A percentile compares a stretch with the other conserved stretches of the same genome.
Evolutionary conservation across 2,329 filamentous ascomycete species (phyloP).

Genomic region (Septoria petroselini): DNA sequence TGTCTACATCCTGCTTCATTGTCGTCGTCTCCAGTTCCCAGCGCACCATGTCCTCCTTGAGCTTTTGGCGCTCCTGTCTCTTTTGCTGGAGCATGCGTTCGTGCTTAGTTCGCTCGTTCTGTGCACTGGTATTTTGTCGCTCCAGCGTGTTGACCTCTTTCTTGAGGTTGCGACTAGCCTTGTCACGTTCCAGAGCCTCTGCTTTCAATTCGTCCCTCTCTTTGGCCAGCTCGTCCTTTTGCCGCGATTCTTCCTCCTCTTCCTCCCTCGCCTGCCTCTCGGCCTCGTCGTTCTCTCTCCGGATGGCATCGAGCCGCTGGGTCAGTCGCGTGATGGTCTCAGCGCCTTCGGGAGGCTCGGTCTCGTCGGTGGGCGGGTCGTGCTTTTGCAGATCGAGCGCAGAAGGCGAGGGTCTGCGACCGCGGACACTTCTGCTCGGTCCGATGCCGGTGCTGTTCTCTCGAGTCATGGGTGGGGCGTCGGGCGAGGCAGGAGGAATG

Average conservation of each 20-base stretch:
- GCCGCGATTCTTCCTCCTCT: conserved; percentile 50
- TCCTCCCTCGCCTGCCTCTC: conserved; percentile 65
- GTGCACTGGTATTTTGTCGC: conserved; percentile 73
- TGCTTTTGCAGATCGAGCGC: conserved; percentile 37
- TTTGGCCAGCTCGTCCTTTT: conserved; percentile 57
- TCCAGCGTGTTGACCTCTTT: conserved; percentile 77
- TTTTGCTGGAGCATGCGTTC: conserved; percentile 70
- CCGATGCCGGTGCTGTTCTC: conserved; percentile 59
- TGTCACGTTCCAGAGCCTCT: conserved; percentile 82
- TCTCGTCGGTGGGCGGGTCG: conserved; percentile 37
- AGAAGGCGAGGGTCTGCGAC: conserved; percentile 66
- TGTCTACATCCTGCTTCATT: conserved; percentile 48
- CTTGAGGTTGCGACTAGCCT: conserved; percentile 78
- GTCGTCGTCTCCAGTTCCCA: conserved; percentile 64
- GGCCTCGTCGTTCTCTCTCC: conserved; percentile 79
- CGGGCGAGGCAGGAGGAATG: conserved; percentile 59
- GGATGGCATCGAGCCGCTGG: conserved; percentile 72
- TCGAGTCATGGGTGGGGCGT: conserved; percentile 62
- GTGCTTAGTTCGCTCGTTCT: conserved; percentile 74
- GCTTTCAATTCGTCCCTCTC: conserved; percentile 78
- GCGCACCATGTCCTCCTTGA: conserved; percentile 66
- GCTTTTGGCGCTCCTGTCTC: conserved; percentile 63
- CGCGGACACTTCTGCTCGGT: conserved; percentile 65
- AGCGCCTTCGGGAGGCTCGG: conserved; percentile 56
- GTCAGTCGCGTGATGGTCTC: conserved; percentile 75